Conservation (phyloP, 192 early-diverging fungal species). For the Geranomyces variabilis region DNA sequence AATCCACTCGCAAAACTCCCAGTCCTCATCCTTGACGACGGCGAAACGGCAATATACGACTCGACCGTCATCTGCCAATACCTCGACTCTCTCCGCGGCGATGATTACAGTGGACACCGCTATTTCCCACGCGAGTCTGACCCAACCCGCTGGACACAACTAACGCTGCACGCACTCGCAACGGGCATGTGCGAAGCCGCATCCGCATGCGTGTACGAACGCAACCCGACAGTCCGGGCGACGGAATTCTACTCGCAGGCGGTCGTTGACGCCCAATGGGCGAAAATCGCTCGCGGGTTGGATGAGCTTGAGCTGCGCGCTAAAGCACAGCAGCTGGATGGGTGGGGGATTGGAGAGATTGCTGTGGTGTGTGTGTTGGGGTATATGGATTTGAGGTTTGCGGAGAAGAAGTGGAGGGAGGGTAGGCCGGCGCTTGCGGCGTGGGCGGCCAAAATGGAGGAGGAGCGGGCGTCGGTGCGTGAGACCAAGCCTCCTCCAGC, state of each 20-base stretch:
- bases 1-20: constrained; percentile 39
- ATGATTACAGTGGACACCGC: too few relatives aligned
- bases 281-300: constrained; percentile 18
- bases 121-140: too few relatives aligned
- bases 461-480: too few relatives aligned
- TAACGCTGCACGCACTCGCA: constrained; percentile 24
- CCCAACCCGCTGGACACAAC: neutral
- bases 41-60: neutral
- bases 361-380: constrained; percentile 15
- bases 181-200: constrained; percentile 24
- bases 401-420: neutral
- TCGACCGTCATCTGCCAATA: constrained; percentile 26
- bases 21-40: constrained; percentile 22
- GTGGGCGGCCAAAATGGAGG: neutral
- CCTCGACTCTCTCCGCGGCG: constrained; percentile 3
- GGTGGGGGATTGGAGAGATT: constrained; percentile 2
- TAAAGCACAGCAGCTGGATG: neutral
- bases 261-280: constrained; percentile 12
- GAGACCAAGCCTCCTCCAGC: too few relatives aligned
- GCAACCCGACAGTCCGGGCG: constrained; percentile 2
- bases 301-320: neutral
- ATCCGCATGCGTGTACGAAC: constrained; percentile 9
- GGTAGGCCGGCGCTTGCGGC: constrained; percentile 1
- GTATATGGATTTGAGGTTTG: constrained; percentile 10
- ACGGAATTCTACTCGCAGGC: neutral